Evolutionary conservation across 2,329 filamentous ascomycete genomes (phyloP).

Genomic region (Diaporthe sp.): DNA sequence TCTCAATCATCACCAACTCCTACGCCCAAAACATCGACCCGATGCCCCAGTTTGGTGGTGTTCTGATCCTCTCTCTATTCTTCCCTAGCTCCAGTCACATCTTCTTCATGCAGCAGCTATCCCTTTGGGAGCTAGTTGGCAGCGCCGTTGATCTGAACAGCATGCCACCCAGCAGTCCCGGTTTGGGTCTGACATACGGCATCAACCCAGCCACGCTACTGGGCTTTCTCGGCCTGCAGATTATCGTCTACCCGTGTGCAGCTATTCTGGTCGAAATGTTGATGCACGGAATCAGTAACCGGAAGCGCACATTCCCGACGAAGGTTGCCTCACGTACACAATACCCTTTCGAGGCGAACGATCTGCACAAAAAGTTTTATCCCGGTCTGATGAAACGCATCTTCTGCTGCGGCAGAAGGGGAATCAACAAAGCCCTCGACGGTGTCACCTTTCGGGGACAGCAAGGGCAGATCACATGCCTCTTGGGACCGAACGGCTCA

Average conservation of each 20-base stretch:
- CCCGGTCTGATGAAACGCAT: background rate
- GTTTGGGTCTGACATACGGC: background rate
- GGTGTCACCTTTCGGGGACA: background rate
- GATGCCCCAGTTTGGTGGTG: background rate
- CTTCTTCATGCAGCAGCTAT: background rate
- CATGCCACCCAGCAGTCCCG: background rate
- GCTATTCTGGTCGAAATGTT: background rate
- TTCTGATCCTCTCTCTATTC: background rate
- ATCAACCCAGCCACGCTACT: background rate
- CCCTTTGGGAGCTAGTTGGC: background rate
- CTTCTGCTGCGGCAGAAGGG: background rate
- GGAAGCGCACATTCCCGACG: background rate
- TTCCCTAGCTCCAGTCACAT: conserved; percentile 2
- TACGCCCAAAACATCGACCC: background rate
- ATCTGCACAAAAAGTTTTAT: background rate
- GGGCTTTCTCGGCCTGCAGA: background rate
- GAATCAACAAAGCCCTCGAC: background rate
- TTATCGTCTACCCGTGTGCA: background rate
- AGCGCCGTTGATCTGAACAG: background rate
- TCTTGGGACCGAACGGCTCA: background rate
- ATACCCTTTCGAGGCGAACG: background rate
- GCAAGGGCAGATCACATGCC: background rate
- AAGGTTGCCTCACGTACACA: background rate
- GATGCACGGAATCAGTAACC: conserved; percentile 8
- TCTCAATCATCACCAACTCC: background rate